Evolutionary conservation across 164 flowering plant genomes (phyloP).

Genomic region (Santalum album): DNA sequence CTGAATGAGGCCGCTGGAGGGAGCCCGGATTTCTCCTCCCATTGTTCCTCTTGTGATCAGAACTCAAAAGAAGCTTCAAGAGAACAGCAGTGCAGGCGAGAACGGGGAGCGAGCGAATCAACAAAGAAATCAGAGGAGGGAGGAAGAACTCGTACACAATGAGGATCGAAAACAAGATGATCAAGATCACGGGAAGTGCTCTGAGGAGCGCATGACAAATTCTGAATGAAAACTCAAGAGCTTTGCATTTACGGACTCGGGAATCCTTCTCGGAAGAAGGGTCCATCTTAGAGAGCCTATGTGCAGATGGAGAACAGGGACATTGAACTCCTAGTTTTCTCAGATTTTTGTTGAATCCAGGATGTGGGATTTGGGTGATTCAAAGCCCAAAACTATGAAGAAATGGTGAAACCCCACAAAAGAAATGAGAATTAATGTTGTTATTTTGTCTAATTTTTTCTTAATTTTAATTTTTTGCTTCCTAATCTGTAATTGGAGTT

Average conservation of each 20-base stretch:
- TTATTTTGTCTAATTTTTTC: no score
- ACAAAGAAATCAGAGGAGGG: neutral
- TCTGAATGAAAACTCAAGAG: neutral
- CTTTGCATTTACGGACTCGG: neutral
- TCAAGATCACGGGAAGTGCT: neutral
- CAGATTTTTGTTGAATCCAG: no score
- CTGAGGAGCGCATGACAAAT: neutral
- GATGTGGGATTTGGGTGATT: no score
- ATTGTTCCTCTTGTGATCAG: neutral
- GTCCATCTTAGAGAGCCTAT: no score
- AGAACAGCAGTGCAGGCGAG: neutral
- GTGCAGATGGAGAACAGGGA: no score
- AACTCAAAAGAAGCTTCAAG: neutral
- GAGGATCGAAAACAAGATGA: neutral
- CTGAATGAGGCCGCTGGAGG: neutral
- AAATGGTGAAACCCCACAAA: no score
- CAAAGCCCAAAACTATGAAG: no score
- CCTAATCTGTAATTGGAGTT: no score
- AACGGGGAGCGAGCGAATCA: neutral
- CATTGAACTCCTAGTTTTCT: no score
- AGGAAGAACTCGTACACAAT: neutral
- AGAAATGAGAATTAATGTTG: no score
- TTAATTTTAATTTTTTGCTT: no score
- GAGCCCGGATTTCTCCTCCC: neutral
- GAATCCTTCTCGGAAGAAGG: no score